Evolutionary conservation across 2,329 filamentous ascomycete species (phyloP).

Genomic region (Paecilomyces sp.): DNA sequence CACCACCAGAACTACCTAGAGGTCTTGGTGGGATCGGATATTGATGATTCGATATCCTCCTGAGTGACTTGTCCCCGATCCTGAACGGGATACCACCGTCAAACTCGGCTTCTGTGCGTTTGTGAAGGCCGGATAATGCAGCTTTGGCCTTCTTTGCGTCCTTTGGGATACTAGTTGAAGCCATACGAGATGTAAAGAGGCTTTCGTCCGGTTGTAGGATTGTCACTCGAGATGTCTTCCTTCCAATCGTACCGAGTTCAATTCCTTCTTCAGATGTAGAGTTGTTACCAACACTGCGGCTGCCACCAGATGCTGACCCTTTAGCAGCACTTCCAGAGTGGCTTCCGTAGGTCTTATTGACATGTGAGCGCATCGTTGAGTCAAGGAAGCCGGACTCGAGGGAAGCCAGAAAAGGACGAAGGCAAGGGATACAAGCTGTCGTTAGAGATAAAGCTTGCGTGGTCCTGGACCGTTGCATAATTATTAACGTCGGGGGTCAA

Average conservation of each 20-base stretch:
- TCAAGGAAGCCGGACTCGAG: neutral
- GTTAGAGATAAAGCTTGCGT: neutral
- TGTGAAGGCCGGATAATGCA: neutral
- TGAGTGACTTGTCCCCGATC: neutral
- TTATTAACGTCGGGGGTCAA: neutral
- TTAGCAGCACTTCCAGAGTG: neutral
- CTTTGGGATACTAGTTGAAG: neutral
- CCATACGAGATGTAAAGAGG: neutral
- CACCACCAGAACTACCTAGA: neutral
- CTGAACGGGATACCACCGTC: neutral
- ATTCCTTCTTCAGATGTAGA: neutral
- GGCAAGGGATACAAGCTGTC: neutral
- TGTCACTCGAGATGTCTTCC: neutral
- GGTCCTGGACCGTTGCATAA: neutral
- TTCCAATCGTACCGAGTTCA: neutral
- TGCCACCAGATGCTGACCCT: neutral
- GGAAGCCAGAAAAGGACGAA: neutral
- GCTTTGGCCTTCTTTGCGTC: neutral
- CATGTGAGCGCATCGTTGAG: neutral
- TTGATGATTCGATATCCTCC: neutral
- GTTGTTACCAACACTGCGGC: neutral
- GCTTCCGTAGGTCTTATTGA: neutral
- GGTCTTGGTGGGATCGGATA: neutral
- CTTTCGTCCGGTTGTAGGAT: neutral
- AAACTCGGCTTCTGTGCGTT: neutral